phyloP scores from a whole-genome alignment of 441 rosid species.

The Populus hybrid region DNA sequence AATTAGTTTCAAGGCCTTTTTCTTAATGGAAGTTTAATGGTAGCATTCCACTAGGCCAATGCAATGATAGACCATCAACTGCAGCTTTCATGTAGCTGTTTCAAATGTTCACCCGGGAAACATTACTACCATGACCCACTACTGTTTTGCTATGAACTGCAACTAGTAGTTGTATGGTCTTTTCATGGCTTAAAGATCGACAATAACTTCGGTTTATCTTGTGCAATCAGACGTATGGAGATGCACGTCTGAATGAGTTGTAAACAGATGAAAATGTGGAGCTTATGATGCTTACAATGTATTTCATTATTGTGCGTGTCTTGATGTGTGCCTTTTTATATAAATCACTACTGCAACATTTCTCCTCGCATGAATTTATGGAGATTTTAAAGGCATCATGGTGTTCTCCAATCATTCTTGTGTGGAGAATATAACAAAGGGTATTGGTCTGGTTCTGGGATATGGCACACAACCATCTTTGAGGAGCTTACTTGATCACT shows the following conservation, averaged over 20 bases:
- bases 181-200: slow-evolving; percentile 18
- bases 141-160: slow-evolving; percentile 12
- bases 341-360: neutral
- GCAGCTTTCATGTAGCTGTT: slow-evolving; percentile 1
- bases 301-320: neutral
- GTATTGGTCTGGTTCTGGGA: neutral
- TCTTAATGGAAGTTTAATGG: neutral
- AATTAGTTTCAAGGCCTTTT: neutral
- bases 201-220: neutral
- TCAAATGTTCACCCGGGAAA: neutral
- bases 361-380: neutral
- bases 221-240: neutral
- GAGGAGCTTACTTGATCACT: neutral
- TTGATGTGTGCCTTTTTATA: too few species aligned
- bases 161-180: slow-evolving; percentile 15
- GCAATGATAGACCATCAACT: neutral
- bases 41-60: neutral
- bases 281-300: too few species aligned
- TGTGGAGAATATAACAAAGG: neutral
- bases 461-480: neutral
- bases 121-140: neutral
- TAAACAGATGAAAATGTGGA: too few species aligned
- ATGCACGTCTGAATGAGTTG: neutral
- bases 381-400: neutral
- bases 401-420: neutral